Conservation (phyloP, 2,329 filamentous ascomycete genomes). For the Scedosporium apiospermum region DNA sequence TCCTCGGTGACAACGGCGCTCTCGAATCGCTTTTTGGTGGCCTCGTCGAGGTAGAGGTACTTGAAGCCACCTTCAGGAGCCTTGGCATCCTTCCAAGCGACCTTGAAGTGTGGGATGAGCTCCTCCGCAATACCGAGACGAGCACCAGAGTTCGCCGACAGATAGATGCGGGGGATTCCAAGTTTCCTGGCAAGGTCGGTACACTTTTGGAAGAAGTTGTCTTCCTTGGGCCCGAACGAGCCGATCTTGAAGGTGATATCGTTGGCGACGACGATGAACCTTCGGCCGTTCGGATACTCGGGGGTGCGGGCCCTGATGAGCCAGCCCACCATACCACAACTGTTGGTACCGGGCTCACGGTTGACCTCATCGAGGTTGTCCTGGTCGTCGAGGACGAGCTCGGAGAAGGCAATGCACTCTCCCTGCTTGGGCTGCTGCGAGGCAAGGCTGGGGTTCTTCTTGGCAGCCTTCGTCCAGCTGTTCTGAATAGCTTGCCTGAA, state of each 20-base stretch:
- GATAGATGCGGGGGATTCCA: conserved; percentile 92
- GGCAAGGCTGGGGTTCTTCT: conserved; percentile 62
- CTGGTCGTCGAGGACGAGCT: conserved; percentile 88
- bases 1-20: conserved; percentile 70
- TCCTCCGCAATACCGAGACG: conserved; percentile 95
- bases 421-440: conserved; percentile 76
- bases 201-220: conserved; percentile 98
- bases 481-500: conserved; percentile 98
- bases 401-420: conserved; percentile 87
- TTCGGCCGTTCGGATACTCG: conserved; percentile 85
- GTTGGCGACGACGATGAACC: conserved; percentile 95
- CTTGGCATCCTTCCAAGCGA: conserved; percentile 81
- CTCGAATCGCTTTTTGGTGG: conserved; percentile 78
- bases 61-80: conserved; percentile 89
- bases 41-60: conserved; percentile 87
- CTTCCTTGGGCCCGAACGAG: conserved; percentile 91
- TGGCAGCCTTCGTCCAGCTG: conserved; percentile 71
- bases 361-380: conserved; percentile 89
- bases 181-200: conserved; percentile 90
- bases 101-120: conserved; percentile 92
- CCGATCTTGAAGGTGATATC: conserved; percentile 99
- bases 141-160: conserved; percentile 97
- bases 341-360: conserved; percentile 90
- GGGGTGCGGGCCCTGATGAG: conserved; percentile 89
- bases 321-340: conserved; percentile 98